These are phyloP conservation scores for Neurospora sp. DNA, from an alignment of 495 filamentous ascomycete species.

Conservation along the genomic window DNA sequence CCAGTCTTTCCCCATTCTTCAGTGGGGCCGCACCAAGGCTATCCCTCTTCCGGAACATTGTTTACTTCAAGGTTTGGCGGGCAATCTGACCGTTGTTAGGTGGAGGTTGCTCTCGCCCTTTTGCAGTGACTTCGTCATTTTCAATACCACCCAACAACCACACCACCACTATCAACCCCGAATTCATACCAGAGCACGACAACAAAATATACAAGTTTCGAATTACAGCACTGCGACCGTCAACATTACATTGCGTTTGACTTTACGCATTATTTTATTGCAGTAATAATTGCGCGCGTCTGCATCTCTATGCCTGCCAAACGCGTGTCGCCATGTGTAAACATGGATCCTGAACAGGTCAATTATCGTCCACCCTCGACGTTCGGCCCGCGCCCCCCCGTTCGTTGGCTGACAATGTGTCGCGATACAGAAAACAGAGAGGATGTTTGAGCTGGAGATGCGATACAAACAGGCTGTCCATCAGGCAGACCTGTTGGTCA, in stretches of 20 bases:
- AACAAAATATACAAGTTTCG: neutral
- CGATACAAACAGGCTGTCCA: conserved; percentile 52
- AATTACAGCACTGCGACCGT: neutral
- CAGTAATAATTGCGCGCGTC: neutral
- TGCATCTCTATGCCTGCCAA: conserved; percentile 18
- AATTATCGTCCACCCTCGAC: neutral
- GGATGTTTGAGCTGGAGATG: conserved; percentile 46
- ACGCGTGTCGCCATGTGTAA: conserved; percentile 28
- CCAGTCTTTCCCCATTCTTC: neutral
- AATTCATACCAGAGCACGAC: neutral
- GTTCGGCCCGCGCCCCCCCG: neutral
- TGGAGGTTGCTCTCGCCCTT: neutral
- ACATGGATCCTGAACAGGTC: conserved; percentile 34
- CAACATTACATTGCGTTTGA: neutral
- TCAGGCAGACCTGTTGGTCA: conserved; percentile 48
- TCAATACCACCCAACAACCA: neutral
- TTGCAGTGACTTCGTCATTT: neutral
- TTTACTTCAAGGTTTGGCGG: conserved; percentile 18
- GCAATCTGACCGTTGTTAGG: neutral
- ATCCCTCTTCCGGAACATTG: conserved; percentile 21
- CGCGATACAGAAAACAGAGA: conserved; percentile 20
- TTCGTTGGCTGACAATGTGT: conserved; percentile 5
- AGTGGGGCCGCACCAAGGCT: conserved; percentile 1
- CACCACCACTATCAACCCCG: neutral
- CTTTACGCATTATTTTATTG: neutral